Conservation (phyloP, 768 basidiomycete genomes). For the Hebeloma cylindrosporum region DNA sequence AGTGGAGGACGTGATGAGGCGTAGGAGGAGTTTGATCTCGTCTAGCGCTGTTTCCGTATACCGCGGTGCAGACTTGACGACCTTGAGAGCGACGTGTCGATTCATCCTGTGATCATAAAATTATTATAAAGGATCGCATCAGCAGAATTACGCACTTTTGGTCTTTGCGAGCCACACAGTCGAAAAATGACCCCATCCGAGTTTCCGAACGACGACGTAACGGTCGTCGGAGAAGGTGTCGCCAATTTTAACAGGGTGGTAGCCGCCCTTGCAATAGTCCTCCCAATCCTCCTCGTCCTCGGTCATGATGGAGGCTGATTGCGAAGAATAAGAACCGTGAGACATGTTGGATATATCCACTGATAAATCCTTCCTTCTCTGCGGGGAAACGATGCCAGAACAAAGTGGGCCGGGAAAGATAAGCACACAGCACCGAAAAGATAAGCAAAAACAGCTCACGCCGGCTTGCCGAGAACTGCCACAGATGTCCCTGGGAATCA, state of each 20-base stretch:
- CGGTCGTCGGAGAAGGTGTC: constrained; percentile 86
- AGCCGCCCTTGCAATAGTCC: constrained; percentile 79
- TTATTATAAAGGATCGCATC: constrained; percentile 8
- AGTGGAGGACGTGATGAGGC: constrained; percentile 82
- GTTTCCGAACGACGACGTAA: constrained; percentile 90
- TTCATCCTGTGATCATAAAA: constrained; percentile 59
- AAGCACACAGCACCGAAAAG: constrained; percentile 7
- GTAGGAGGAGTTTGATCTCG: constrained; percentile 97
- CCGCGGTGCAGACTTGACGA: constrained; percentile 95
- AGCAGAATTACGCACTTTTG: constrained; percentile 54
- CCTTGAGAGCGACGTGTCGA: constrained; percentile 97
- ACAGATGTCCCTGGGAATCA: too few species aligned
- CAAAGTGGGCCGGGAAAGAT: constrained; percentile 4
- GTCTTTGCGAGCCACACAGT: constrained; percentile 91
- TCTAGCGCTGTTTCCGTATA: constrained; percentile 99
- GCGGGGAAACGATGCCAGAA: too few species aligned
- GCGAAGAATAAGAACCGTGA: constrained; percentile 74
- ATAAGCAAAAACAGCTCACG: constrained; percentile 3
- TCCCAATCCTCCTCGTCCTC: constrained; percentile 95
- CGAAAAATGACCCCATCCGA: constrained; percentile 95
- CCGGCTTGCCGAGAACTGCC: too few species aligned
- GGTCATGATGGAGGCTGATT: constrained; percentile 76
- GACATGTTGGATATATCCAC: constrained; percentile 47
- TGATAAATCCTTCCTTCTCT: not conserved
- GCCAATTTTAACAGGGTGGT: constrained; percentile 93